Evolutionary conservation across 768 basidiomycete species (phyloP).

Genomic region (Pisolithus tinctorius): DNA sequence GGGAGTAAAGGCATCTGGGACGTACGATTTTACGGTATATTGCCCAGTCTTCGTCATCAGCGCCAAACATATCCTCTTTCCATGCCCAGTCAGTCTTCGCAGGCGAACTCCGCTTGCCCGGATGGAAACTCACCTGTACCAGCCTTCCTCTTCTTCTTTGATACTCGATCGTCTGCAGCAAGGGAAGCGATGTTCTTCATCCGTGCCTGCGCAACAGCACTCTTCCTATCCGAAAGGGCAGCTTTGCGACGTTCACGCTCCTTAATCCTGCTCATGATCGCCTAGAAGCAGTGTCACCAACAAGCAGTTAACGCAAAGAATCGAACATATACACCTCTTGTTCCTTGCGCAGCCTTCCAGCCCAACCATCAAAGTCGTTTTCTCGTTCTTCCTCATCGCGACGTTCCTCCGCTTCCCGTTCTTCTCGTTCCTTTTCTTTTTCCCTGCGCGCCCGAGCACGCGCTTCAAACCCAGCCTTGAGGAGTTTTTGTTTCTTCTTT

Average conservation of each 20-base stretch:
- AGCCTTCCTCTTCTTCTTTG: conserved; percentile 79
- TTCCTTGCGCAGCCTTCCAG: conserved; percentile 60
- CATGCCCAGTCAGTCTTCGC: conserved; percentile 3
- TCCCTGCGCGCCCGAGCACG: conserved; percentile 78
- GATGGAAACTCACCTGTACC: conserved; percentile 52
- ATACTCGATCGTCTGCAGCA: conserved; percentile 77
- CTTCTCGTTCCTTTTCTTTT: conserved; percentile 79
- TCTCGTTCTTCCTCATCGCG: conserved; percentile 71
- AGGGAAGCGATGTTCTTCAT: conserved; percentile 95
- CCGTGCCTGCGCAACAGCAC: conserved; percentile 87
- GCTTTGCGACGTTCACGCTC: conserved; percentile 73
- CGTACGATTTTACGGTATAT: conserved; percentile 95
- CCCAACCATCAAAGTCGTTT: conserved; percentile 68
- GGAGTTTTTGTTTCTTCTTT: conserved; percentile 85
- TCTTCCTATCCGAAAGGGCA: conserved; percentile 85
- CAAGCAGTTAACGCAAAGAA: background rate
- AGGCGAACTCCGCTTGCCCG: background rate
- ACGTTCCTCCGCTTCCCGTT: conserved; percentile 49
- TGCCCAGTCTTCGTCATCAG: conserved; percentile 93
- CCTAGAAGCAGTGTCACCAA: conserved; percentile 33
- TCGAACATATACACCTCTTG: conserved; percentile 59
- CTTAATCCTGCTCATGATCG: conserved; percentile 77
- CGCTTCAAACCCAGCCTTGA: conserved; percentile 93
- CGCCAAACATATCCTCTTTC: conserved; percentile 87
- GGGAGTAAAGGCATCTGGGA: background rate